These are phyloP conservation scores for Herpetospermum pedunculosum DNA, from an alignment of 306 rosid species.

Conservation along the genomic window DNA sequence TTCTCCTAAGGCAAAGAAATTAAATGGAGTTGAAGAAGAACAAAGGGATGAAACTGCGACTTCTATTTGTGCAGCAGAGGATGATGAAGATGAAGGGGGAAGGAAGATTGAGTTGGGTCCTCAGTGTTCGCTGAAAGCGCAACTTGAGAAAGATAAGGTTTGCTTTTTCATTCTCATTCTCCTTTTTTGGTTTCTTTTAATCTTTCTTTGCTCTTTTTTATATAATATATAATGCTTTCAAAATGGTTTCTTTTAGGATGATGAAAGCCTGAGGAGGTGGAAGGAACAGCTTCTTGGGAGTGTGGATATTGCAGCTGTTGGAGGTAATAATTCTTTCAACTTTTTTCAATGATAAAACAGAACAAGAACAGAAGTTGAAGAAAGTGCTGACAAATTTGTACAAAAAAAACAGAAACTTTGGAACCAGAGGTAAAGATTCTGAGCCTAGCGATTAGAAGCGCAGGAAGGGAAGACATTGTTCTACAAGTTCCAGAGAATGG, in stretches of 20 bases:
- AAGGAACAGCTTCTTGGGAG: constrained; percentile 97
- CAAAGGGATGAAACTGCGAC: constrained; percentile 33
- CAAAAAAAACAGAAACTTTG: constrained; percentile 39
- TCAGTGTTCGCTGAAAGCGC: constrained; percentile 72
- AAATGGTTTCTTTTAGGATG: constrained; percentile 40
- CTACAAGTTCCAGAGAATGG: constrained; percentile 70
- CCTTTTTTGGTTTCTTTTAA: not conserved
- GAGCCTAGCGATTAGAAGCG: constrained; percentile 69
- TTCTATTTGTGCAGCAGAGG: constrained; percentile 58
- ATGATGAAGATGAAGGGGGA: constrained; percentile 73
- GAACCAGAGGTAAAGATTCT: constrained; percentile 85
- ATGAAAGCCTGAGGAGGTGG: constrained; percentile 92
- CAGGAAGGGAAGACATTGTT: constrained; percentile 58
- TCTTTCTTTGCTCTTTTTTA: not conserved
- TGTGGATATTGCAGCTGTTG: constrained; percentile 72
- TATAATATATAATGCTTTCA: not conserved
- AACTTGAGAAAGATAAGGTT: constrained; percentile 88
- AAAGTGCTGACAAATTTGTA: not conserved
- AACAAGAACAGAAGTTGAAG: not conserved
- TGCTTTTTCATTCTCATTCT: not conserved
- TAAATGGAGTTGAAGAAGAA: constrained; percentile 12
- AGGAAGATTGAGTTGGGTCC: constrained; percentile 83
- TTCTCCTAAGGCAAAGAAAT: constrained; percentile 14
- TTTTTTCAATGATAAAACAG: not conserved
- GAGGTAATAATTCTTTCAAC: constrained; percentile 47